Evolutionary conservation across 306 rosid genomes (phyloP).

Genomic region (Cucurbita moschata): DNA sequence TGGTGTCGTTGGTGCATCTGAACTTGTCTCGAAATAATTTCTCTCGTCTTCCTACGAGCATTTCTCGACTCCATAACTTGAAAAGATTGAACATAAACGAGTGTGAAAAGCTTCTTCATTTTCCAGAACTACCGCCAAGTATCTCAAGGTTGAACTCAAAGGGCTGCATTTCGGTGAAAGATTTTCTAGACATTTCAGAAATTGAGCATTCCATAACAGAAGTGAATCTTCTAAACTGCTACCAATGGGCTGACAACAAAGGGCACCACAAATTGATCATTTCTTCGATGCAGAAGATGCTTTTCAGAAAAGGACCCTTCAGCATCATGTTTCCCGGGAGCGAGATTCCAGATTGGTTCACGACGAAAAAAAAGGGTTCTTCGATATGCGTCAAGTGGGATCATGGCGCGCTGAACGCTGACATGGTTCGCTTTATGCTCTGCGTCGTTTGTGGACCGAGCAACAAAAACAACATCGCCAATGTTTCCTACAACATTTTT

Average conservation of each 20-base stretch:
- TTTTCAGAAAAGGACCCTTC: neutral
- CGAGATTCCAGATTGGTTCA: constrained; percentile 8
- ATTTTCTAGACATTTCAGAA: neutral
- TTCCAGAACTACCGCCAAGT: constrained; percentile 1
- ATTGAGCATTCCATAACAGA: neutral
- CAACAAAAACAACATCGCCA: too few relatives aligned
- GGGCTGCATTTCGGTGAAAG: neutral
- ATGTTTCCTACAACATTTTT: neutral
- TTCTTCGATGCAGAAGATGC: neutral
- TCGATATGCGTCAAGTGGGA: neutral
- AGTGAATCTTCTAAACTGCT: neutral
- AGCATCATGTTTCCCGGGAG: neutral
- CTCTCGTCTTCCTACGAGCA: constrained; percentile 1
- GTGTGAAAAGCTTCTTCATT: constrained; percentile 1
- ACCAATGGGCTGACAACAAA: neutral
- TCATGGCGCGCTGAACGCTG: neutral
- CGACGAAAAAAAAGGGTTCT: neutral
- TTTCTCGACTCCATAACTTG: constrained; percentile 1
- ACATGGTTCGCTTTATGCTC: neutral
- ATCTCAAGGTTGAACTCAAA: accelerated
- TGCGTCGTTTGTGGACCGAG: neutral
- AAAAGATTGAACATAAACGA: accelerated
- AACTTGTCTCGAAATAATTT: neutral
- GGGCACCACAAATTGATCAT: neutral
- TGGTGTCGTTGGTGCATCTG: neutral